Base-by-base conservation (phyloP, 23 red algal species). In the Pyropia yezoensis region DNA sequence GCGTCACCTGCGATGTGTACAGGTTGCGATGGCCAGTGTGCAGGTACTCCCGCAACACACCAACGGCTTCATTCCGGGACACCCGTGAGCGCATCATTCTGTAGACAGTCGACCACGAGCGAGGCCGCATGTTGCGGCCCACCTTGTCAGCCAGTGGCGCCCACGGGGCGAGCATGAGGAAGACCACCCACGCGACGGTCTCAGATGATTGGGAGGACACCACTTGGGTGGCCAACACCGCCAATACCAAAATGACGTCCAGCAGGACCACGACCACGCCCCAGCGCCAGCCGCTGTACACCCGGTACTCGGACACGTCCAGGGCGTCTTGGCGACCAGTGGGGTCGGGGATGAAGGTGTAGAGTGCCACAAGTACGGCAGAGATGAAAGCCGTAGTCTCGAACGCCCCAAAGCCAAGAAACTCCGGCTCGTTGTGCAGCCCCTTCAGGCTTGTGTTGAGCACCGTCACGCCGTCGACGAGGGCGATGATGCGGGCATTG, bases 141-240 rank as follows among this genome's bases (percentile, higher is more conserved):
- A 78, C 74, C 1, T 49, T 65, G 33, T 63, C 74, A 22, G 74
- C 74, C 19, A 78, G n/a, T 34, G 74, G 74, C 13, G 74, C 74
- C 74, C 74, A 78, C 3, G 74, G 74, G 2, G 74, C 74, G 13
- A 78, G 9, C 74, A 78, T 78, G 28, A 78, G 74, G 30, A 30
- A 33, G 39, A 63, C 14, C 23, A 78, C 61, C 74, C 74, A 78
- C 18, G 18, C 57, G 14, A 14, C 52, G n/a, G 74, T 26, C n/a
- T n/a, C n/a, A n/a, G n/a, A n/a, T n/a, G n/a, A n/a, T n/a, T n/a
- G n/a, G 30, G 20, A 24, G 13, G 74, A 22, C 8, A 9, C 8
- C n/a, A n/a, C n/a, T n/a, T n/a, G n/a, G n/a, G n/a, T n/a, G n/a
- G n/a, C n/a, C n/a, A n/a, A n/a, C 18, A 77, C 73, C n/a, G 49